Evolutionary conservation across 805 yeast species (phyloP).

Genomic region (Kurtzmaniella fragi): DNA sequence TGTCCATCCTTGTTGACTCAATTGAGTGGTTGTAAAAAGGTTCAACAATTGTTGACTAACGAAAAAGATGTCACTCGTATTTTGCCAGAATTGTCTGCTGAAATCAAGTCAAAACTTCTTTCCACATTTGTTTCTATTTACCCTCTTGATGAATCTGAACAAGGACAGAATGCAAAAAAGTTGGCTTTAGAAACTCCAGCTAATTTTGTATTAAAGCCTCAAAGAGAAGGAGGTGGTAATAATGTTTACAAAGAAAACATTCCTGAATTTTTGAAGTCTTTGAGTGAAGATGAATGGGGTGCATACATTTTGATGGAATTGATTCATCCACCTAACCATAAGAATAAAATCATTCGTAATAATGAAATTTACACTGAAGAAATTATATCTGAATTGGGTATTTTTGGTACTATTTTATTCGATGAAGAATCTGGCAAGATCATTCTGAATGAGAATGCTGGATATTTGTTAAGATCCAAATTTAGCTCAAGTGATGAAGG

Average conservation of each 20-base stretch:
- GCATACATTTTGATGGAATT: constrained; percentile 93
- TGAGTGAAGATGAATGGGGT: constrained; percentile 74
- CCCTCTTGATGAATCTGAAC: constrained; percentile 71
- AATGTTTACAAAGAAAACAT: constrained; percentile 85
- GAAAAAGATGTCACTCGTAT: constrained; percentile 44
- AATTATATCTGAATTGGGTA: constrained; percentile 85
- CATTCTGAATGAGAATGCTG: constrained; percentile 62
- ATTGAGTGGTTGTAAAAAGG: constrained; percentile 87
- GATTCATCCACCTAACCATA: constrained; percentile 67
- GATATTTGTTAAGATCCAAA: constrained; percentile 86
- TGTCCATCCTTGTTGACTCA: constrained; percentile 90
- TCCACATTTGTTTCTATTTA: constrained; percentile 81
- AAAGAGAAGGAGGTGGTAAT: constrained; percentile 98
- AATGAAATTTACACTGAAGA: constrained; percentile 62
- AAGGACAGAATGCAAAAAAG: constrained; percentile 58
- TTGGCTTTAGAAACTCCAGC: constrained; percentile 67
- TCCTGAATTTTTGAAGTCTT: constrained; percentile 57
- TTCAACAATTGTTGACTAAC: constrained; percentile 82
- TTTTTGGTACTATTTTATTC: constrained; percentile 80
- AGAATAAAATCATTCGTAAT: constrained; percentile 68
- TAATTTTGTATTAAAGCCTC: constrained; percentile 86
- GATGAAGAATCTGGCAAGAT: constrained; percentile 57
- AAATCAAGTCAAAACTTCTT: constrained; percentile 29
- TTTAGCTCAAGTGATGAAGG: constrained; percentile 89
- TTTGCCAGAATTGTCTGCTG: constrained; percentile 25